Conservation (phyloP, 2,329 filamentous ascomycete genomes). For the Helotiales sp. region DNA sequence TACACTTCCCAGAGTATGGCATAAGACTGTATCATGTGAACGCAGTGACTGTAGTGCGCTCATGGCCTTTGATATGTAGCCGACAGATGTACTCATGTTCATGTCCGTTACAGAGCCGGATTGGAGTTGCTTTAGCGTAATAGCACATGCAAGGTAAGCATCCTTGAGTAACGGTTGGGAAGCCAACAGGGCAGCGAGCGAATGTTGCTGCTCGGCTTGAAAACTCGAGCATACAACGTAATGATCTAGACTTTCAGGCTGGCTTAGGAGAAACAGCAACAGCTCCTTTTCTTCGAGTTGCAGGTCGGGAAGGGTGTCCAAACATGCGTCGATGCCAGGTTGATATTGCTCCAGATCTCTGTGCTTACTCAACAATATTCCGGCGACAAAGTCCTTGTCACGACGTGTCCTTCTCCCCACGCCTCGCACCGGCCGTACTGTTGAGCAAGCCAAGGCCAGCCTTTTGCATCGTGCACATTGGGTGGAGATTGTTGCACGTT, state of each 20-base stretch:
- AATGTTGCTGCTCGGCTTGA: slow-evolving; percentile 22
- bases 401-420: slow-evolving; percentile 23
- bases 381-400: neutral
- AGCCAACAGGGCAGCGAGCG: slow-evolving; percentile 20
- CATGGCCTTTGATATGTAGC: slow-evolving; percentile 27
- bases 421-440: slow-evolving; percentile 21
- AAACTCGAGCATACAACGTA: slow-evolving; percentile 28
- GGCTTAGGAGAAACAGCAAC: slow-evolving; percentile 26
- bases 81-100: slow-evolving; percentile 14
- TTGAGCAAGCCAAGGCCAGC: slow-evolving; percentile 20
- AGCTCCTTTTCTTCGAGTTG: slow-evolving; percentile 25
- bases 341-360: no score
- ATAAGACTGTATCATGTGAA: slow-evolving; percentile 26
- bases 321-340: slow-evolving; percentile 5
- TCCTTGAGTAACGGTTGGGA: slow-evolving; percentile 28
- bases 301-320: slow-evolving; percentile 9
- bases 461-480: slow-evolving; percentile 24
- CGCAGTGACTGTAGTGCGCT: slow-evolving; percentile 25
- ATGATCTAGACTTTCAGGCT: slow-evolving; percentile 24
- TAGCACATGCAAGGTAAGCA: slow-evolving; percentile 32
- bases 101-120: slow-evolving; percentile 6
- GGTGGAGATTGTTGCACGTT: slow-evolving; percentile 5
- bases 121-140: slow-evolving; percentile 24
- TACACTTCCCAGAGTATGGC: slow-evolving; percentile 25
- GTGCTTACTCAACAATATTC: neutral